Conservation (phyloP, 1,284 basidiomycete species). For the Ceratobasidium sp. region DNA sequence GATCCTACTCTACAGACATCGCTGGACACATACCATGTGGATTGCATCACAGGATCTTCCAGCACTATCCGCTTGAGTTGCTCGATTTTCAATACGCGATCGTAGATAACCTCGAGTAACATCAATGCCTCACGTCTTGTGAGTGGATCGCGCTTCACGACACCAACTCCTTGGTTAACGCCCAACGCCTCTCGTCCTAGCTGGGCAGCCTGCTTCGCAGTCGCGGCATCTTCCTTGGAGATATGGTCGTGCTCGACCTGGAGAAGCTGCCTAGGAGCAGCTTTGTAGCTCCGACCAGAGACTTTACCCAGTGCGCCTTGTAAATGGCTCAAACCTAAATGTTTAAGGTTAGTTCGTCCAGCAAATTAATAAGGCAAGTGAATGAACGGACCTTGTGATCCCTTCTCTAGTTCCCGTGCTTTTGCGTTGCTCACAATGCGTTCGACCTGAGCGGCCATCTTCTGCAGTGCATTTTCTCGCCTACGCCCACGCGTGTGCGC, state of each 20-base stretch:
- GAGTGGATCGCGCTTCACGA: constrained; percentile 56
- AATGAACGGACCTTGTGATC: constrained; percentile 64
- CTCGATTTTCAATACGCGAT: constrained; percentile 85
- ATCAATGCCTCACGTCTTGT: constrained; percentile 81
- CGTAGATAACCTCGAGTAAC: constrained; percentile 88
- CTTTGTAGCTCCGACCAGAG: constrained; percentile 90
- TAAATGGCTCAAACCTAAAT: constrained; percentile 57
- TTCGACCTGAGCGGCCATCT: constrained; percentile 98
- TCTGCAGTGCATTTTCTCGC: constrained; percentile 93
- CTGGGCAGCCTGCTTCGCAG: constrained; percentile 46
- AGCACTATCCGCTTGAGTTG: constrained; percentile 78
- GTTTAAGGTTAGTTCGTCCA: constrained; percentile 6
- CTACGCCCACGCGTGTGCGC: constrained; percentile 72
- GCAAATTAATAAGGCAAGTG: not conserved
- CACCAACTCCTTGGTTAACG: constrained; percentile 46
- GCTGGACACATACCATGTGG: constrained; percentile 30
- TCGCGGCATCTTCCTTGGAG: constrained; percentile 64
- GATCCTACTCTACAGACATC: constrained; percentile 36
- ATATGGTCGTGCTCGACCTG: constrained; percentile 74
- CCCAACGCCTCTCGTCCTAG: constrained; percentile 47
- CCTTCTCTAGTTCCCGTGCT: constrained; percentile 84
- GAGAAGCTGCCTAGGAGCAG: constrained; percentile 94
- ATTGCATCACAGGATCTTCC: constrained; percentile 69
- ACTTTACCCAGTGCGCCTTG: constrained; percentile 96
- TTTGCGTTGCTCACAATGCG: constrained; percentile 94